Percentiles rank a stretch among this genome's conserved stretches.
phyloP scores from a whole-genome alignment of 2,329 filamentous ascomycete genomes.

The Apiospora rasikravindrae region DNA sequence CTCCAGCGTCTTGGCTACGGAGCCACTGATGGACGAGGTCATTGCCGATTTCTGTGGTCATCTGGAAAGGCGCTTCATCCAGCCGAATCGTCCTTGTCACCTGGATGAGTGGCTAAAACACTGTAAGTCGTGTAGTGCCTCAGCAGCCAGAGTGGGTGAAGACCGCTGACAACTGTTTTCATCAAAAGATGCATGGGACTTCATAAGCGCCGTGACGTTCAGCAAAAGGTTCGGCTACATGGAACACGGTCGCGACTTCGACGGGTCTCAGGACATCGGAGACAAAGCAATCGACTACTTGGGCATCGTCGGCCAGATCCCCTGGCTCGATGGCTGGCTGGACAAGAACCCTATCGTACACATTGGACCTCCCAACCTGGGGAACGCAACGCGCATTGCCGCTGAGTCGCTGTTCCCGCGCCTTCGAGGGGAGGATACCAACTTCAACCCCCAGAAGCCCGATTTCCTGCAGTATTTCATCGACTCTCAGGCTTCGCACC shows the following conservation, averaged over 20 bases:
- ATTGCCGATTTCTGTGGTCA: slow-evolving; percentile 33
- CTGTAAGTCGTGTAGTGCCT: background rate
- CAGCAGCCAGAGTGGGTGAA: background rate
- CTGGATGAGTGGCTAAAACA: background rate
- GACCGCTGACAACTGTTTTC: background rate
- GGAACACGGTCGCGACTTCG: slow-evolving; percentile 43
- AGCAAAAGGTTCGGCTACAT: slow-evolving; percentile 49
- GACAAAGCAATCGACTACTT: slow-evolving; percentile 42
- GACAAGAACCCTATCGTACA: slow-evolving; percentile 38
- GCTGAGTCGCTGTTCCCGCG: slow-evolving; percentile 28
- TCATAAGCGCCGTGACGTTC: slow-evolving; percentile 46
- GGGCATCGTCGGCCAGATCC: slow-evolving; percentile 34
- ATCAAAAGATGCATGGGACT: slow-evolving; percentile 43
- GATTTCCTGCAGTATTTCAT: slow-evolving; percentile 43
- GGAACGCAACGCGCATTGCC: slow-evolving; percentile 30
- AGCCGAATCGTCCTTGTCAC: slow-evolving; percentile 8
- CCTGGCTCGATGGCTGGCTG: slow-evolving; percentile 33
- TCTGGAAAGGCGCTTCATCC: slow-evolving; percentile 34
- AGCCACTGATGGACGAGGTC: slow-evolving; percentile 36
- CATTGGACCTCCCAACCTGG: slow-evolving; percentile 32
- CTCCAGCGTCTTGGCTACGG: slow-evolving; percentile 31
- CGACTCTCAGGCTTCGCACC: slow-evolving; percentile 36
- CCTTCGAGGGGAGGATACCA: slow-evolving; percentile 24
- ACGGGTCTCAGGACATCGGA: slow-evolving; percentile 38
- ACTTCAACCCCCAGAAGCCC: slow-evolving; percentile 21